Conservation (phyloP, 176 grass and related monocot species). For the Zoysia japonica region DNA sequence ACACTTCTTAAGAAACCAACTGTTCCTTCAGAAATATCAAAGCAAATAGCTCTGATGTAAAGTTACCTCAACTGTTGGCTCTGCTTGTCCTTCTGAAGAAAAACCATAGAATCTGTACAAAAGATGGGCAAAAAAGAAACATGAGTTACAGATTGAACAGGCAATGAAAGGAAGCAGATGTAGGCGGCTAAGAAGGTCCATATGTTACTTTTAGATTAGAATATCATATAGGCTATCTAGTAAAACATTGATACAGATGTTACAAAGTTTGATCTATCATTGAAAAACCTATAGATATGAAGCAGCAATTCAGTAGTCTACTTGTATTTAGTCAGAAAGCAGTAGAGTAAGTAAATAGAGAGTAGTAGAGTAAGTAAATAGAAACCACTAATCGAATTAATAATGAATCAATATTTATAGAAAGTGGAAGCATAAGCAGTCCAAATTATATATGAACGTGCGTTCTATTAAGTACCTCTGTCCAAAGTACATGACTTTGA, state of each 20-base stretch:
- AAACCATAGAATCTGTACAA: constrained; percentile 85
- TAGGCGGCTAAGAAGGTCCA: constrained; percentile 16
- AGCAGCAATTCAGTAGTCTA: background rate
- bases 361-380: background rate
- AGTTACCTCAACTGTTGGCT: constrained; percentile 78
- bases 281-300: background rate
- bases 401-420: background rate
- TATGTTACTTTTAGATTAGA: background rate
- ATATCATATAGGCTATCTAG: background rate
- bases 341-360: no score
- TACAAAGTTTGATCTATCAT: background rate
- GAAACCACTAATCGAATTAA: background rate
- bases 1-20: constrained; percentile 17
- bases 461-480: constrained; percentile 58
- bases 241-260: background rate
- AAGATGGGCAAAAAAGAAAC: background rate
- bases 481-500: constrained; percentile 90
- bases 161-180: constrained; percentile 13
- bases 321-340: constrained; percentile 8
- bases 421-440: constrained; percentile 4
- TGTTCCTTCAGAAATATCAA: constrained; percentile 12
- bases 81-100: constrained; percentile 79
- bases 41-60: background rate
- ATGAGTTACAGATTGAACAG: constrained; percentile 20
- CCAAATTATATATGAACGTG: background rate